phyloP scores from a whole-genome alignment of 1,284 basidiomycete genomes.

The Amylostereum areolatum region DNA sequence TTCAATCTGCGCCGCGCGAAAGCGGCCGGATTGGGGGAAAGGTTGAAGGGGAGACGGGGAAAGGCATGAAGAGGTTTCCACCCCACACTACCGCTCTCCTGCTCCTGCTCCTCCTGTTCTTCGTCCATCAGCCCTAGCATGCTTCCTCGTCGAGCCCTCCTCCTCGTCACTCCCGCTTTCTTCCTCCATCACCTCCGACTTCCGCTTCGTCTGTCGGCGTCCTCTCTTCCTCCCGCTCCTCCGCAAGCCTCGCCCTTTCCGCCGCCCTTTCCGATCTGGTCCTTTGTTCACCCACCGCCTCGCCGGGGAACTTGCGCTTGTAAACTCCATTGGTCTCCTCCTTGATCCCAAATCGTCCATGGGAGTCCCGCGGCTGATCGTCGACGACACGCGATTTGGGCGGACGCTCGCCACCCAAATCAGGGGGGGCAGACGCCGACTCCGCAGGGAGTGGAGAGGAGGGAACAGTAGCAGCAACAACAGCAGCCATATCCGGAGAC shows the following conservation, averaged over 20 bases:
- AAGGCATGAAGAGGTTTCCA: background rate
- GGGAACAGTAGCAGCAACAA: background rate
- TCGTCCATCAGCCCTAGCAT: conserved; percentile 1
- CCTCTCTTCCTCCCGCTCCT: background rate
- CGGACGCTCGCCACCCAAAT: background rate
- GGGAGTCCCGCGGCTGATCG: conserved; percentile 40
- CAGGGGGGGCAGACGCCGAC: background rate
- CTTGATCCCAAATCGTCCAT: conserved; percentile 48
- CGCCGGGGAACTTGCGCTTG: conserved; percentile 30
- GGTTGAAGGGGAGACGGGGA: background rate
- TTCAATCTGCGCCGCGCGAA: conserved; percentile 31
- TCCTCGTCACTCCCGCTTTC: background rate
- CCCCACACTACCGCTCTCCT: conserved; percentile 21
- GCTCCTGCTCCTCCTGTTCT: conserved; percentile 17
- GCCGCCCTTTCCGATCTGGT: background rate
- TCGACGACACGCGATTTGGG: conserved; percentile 44
- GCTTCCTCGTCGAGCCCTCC: background rate
- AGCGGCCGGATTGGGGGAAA: conserved; percentile 24
- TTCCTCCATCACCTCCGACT: background rate
- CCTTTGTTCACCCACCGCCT: conserved; percentile 3
- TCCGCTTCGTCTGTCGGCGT: background rate
- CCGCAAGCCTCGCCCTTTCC: background rate
- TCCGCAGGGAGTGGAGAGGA: background rate
- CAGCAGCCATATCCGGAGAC: background rate
- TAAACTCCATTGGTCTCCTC: conserved; percentile 43